Percentiles rank a stretch among this genome's conserved stretches.
Evolutionary conservation across 805 yeast genomes (phyloP).

Genomic region (Scheffersomyces lignosus): DNA sequence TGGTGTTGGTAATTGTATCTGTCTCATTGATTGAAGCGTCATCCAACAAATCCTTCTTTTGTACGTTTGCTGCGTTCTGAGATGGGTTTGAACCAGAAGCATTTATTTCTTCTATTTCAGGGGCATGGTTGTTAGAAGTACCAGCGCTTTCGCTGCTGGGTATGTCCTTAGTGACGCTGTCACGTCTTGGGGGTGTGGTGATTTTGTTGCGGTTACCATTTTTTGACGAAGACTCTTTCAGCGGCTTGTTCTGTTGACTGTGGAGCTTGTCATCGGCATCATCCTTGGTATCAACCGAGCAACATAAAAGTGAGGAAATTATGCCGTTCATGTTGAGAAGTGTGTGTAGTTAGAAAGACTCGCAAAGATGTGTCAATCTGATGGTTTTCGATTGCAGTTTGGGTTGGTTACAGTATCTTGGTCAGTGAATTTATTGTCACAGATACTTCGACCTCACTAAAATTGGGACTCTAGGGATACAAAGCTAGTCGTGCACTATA

Average conservation of each 20-base stretch:
- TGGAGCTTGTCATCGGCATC: conserved; percentile 31
- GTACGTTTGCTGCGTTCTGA: conserved; percentile 1
- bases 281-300: conserved; percentile 36
- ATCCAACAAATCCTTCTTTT: conserved; percentile 30
- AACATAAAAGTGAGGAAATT: conserved; percentile 36
- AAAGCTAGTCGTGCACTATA: too few relatives aligned
- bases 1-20: conserved; percentile 41
- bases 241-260: conserved; percentile 8
- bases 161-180: background rate
- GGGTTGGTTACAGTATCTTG: background rate
- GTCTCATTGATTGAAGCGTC: conserved; percentile 41
- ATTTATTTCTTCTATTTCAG: conserved; percentile 3
- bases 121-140: background rate
- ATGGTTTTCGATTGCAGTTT: background rate
- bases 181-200: background rate
- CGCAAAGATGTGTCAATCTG: too few relatives aligned
- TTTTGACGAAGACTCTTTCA: background rate
- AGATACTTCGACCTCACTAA: too few relatives aligned
- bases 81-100: conserved; percentile 1
- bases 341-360: too few relatives aligned
- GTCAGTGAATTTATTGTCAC: too few relatives aligned
- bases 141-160: background rate
- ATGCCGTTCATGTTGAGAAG: conserved; percentile 31
- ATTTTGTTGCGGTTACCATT: background rate
- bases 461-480: too few relatives aligned